A percentile compares a stretch with the other conserved stretches of the same genome.
Evolutionary conservation across 2,329 filamentous ascomycete genomes (phyloP).

Genomic region (Tolypocladium amazonense): DNA sequence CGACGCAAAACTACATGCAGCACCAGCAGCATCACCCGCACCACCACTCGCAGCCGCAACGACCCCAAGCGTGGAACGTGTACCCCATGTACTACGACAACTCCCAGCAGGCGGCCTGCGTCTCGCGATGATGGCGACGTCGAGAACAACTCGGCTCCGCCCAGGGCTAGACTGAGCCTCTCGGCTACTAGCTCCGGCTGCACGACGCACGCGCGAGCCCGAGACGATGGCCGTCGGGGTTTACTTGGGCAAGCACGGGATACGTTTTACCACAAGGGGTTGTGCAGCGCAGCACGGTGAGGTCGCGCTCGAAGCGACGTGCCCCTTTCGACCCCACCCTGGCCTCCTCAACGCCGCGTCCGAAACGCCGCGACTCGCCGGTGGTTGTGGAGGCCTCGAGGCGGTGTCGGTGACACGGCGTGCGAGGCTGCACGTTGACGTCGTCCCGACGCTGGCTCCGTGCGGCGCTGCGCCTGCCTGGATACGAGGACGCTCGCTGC

Average conservation of each 20-base stretch:
- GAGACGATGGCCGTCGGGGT: neutral
- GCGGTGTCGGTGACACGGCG: neutral
- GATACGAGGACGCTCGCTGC: neutral
- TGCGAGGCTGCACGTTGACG: neutral
- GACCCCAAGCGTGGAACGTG: conserved; percentile 19
- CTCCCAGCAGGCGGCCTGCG: conserved; percentile 5
- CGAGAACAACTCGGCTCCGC: neutral
- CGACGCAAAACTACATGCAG: conserved; percentile 14
- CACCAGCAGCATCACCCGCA: conserved; percentile 14
- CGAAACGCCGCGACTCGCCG: neutral
- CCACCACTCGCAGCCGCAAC: conserved; percentile 14
- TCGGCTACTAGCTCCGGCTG: neutral
- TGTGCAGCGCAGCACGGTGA: too few relatives aligned
- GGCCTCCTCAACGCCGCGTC: neutral
- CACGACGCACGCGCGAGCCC: neutral
- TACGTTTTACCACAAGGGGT: too few relatives aligned
- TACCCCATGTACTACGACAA: conserved; percentile 21
- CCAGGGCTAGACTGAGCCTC: neutral
- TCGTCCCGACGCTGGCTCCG: neutral
- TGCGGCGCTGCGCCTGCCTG: neutral
- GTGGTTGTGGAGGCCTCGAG: neutral
- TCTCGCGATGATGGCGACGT: conserved; percentile 2
- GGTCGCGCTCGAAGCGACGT: neutral
- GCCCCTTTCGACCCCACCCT: neutral
- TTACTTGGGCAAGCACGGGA: too few relatives aligned